A percentile compares a stretch with the other conserved stretches of the same genome.
Evolutionary conservation across 2,329 filamentous ascomycete species (phyloP).

Genomic region (Teratosphaeria pseudoeucalypti): DNA sequence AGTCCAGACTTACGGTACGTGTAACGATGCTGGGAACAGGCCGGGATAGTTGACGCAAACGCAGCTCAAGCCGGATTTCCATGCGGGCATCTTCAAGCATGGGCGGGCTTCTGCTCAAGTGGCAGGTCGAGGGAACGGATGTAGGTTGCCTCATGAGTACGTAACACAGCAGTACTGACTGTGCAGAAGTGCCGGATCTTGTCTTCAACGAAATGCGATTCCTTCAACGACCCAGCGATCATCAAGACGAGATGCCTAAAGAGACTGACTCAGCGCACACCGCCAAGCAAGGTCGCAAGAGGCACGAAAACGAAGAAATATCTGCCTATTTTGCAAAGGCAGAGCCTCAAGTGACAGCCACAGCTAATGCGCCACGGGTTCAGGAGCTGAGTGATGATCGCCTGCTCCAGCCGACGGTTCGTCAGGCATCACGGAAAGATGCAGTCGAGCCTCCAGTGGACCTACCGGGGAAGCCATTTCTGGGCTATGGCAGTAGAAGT

Average conservation of each 20-base stretch:
- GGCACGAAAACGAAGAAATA: conserved; percentile 31
- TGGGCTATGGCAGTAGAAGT: conserved; percentile 29
- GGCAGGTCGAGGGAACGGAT: conserved; percentile 28
- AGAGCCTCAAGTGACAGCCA: conserved; percentile 6
- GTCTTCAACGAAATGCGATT: conserved; percentile 44
- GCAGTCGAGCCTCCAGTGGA: conserved; percentile 18
- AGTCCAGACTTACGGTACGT: conserved; percentile 36
- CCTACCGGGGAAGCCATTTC: conserved; percentile 25
- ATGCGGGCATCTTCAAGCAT: conserved; percentile 39
- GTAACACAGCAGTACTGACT: conserved; percentile 12
- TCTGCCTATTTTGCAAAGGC: conserved; percentile 35
- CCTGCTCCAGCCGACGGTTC: neutral
- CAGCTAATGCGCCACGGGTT: conserved; percentile 1
- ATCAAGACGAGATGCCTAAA: conserved; percentile 13
- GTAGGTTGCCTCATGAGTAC: conserved; percentile 22
- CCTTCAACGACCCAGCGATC: conserved; percentile 28
- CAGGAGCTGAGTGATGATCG: neutral
- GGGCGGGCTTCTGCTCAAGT: conserved; percentile 37
- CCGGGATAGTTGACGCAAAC: conserved; percentile 3
- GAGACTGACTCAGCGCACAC: conserved; percentile 20
- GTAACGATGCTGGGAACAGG: neutral
- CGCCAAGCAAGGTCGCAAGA: conserved; percentile 24
- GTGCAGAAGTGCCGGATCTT: conserved; percentile 38
- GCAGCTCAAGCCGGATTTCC: conserved; percentile 34
- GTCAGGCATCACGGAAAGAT: neutral